Evolutionary conservation across 2,329 filamentous ascomycete species (phyloP), one percentile per base, ranked within the genome.

Genomic region (Fusarium sororula): DNA sequence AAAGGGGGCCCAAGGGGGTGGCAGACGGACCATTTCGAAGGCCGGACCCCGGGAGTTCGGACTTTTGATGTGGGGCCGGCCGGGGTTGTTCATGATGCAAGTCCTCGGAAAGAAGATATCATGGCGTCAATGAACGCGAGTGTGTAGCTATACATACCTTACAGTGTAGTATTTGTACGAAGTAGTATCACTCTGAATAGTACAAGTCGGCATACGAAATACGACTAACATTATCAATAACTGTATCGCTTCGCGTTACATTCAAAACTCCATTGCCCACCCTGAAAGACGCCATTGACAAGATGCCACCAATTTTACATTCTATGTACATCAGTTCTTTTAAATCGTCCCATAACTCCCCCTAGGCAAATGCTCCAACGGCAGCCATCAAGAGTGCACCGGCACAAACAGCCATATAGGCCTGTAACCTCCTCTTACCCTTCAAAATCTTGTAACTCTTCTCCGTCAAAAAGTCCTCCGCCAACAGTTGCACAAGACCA

Each of bases 391-490:
- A 84, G 57, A 87, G 83, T 0, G 92, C 91, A 0, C 92, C 92
- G 3, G 84, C 83, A 35, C 91, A 85, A 5, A 94, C 91, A 10
- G 91, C 84, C 37, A 90, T 65, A 64, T 90, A 93, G 1, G 92
- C 92, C 57, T 88, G 86, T 18, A 90, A 83, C 39, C 92, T 85
- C 76, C 85, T 89, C 78, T 82, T 87, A 0, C 92, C 92, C 65
- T 87, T 88, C 42, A 94, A 83, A 26, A 89, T 85, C 75, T 86
- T 87, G 86, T 93, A 94, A 81, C 91, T 94, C 84, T 93, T 92
- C 75, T 94, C 92, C 18, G 89, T 90, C 68, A 95, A 79, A 76
- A 97, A 97, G 77, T 97, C 94, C 82, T 97, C 94, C 0, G 94
- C 93, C 53, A 97, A 86, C 26, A 97, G 86, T 83, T 97, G 94